phyloP scores from a whole-genome alignment of 176 grass and related monocot species.

The Triticum turgidum region DNA sequence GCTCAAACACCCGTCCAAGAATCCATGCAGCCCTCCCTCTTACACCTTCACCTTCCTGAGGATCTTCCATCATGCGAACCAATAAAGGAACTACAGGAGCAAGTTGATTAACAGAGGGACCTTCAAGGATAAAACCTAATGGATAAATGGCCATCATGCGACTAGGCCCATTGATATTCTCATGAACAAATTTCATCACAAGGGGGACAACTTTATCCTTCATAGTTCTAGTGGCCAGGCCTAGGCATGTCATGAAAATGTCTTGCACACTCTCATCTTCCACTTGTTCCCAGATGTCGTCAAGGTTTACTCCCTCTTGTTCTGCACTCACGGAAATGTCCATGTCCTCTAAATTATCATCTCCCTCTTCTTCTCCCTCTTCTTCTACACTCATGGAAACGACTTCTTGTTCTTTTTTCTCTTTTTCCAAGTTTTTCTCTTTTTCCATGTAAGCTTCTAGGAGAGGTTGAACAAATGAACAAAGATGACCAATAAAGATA shows the following conservation, averaged over 20 bases:
- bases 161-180: constrained; percentile 58
- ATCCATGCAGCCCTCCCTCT: constrained; percentile 85
- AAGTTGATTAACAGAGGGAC: constrained; percentile 75
- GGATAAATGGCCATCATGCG: constrained; percentile 57
- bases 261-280: constrained; percentile 48
- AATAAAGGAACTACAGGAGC: constrained; percentile 70
- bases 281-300: constrained; percentile 30
- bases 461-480: too few relatives aligned
- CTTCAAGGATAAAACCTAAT: constrained; percentile 93
- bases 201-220: constrained; percentile 68
- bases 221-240: constrained; percentile 72
- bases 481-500: constrained; percentile 36
- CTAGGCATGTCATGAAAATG: constrained; percentile 25
- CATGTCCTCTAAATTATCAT: too few relatives aligned
- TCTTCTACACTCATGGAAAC: too few relatives aligned
- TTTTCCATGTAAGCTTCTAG: too few relatives aligned
- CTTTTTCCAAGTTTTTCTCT: too few relatives aligned
- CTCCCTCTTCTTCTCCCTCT: too few relatives aligned
- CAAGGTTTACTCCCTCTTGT: constrained; percentile 53
- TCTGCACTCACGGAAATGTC: too few relatives aligned
- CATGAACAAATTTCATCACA: constrained; percentile 81
- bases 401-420: too few relatives aligned
- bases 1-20: constrained; percentile 84
- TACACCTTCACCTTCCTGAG: constrained; percentile 40
- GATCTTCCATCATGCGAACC: constrained; percentile 71